Conservation (phyloP, 139 green algal species). For the Chlamydomonas eustigma region DNA sequence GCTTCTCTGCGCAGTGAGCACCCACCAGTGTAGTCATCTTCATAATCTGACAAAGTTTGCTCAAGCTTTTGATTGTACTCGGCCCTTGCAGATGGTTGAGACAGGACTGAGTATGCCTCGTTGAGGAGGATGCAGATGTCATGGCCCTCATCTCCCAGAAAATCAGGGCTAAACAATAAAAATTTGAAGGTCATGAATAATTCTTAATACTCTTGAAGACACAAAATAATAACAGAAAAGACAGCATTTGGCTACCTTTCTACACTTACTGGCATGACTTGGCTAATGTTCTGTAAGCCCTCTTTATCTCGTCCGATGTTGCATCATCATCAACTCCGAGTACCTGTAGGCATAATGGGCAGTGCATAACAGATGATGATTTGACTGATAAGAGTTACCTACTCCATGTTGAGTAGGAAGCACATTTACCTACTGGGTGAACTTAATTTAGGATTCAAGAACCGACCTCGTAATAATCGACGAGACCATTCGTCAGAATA, state of each 20-base stretch:
- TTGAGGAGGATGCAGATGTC: conserved; percentile 86
- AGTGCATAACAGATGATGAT: not conserved
- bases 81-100: conserved; percentile 36
- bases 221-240: not conserved
- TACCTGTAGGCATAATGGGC: not conserved
- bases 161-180: conserved; percentile 31
- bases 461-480: conserved; percentile 12
- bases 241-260: conserved; percentile 23
- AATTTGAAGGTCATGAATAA: conserved; percentile 16
- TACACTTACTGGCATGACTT: conserved; percentile 60
- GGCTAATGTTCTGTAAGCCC: conserved; percentile 60
- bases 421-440: not conserved
- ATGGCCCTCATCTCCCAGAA: conserved; percentile 67
- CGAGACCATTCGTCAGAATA: not conserved
- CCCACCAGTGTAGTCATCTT: conserved; percentile 14
- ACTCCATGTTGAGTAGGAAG: not conserved
- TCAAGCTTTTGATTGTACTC: conserved; percentile 68
- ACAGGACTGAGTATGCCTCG: conserved; percentile 65
- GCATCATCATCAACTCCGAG: conserved; percentile 15
- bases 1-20: no score
- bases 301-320: conserved; percentile 62
- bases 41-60: conserved; percentile 10
- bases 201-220: no score
- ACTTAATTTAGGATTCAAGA: not conserved
- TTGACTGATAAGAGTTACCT: not conserved